Base-by-base conservation (phyloP, 768 basidiomycete species). In the Suillus subalutaceus region DNA sequence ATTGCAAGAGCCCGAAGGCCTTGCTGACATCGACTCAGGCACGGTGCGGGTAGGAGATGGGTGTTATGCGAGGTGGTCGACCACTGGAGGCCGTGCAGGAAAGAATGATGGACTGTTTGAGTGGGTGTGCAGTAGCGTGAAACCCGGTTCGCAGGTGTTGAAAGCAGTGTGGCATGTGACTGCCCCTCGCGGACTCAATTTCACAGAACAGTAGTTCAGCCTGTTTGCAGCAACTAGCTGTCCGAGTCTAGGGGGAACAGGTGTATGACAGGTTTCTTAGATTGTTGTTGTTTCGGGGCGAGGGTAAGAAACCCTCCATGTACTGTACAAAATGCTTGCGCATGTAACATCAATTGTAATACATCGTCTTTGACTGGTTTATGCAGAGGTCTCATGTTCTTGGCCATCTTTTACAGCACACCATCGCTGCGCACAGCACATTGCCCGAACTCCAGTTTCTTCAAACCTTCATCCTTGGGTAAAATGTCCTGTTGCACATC, bases 401-500 rank as follows among this genome's bases (percentile, higher is more conserved):
- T n/a, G 55, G 3, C 18, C 41, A 46, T 43, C 64, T 20, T 67
- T 71, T 64, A 85, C n/a, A 85, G 67, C 10, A 52, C 77, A 0
- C 88, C 87, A 67, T 90, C 90, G 69, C 86, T 87, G 50, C 50
- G 50, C 50, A 52, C 50, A 52, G 50, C 50, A 67, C 87, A 89
- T 66, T 90, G 88, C 0, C 89, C 89, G 69, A 86, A 87, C 72
- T 86, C 74, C 38, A 77, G 80, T 75, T 86, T 89, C 62, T 78
- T 79, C 61, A 92, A 77, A 5, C 90, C 90, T 26, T 90, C 85
- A 15, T 84, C 83, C 57, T 83, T 85, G 1, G 90, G 90, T 16
- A 89, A 72, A 68, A 92, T 91, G 74, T 91, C 88, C 89, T 91
- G 60, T 15, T 43, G 16, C 32, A 20, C 20, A n/a, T 13, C 9